Evolutionary conservation across 1,139 yeast genomes (phyloP), one percentile per base, ranked within the genome.

Genomic region (Geotrichum restrictum): DNA sequence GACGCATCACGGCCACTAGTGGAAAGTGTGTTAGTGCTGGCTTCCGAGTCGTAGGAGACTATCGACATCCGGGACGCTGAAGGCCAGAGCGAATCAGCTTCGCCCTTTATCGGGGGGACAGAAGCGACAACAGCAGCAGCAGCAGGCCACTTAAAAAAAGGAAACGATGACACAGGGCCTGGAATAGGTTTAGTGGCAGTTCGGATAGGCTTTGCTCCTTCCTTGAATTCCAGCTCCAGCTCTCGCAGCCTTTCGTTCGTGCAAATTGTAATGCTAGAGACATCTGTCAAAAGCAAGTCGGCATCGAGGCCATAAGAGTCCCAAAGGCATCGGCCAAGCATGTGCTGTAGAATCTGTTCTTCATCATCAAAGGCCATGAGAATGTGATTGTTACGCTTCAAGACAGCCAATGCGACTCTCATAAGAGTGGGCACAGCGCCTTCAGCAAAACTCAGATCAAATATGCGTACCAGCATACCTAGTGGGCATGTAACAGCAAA

Each of bases 381-480:
- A n/a, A 78, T 70, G 6, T 76, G 75, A 56, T 76, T 72, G 63
- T 83, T 83, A 44, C 76, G 72, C 32, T 77, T 64, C 45, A 83
- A 69, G 19, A 82, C 70, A 0, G 85, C 82, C 48, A 82, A 62
- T 0, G 85, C 81, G 8, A 81, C 75, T 58, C 84, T 78, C 68
- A 83, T 76, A 60, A 82, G 69, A 0, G 87, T 85, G 29, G 75
- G 73, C 58, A 82, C 78, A 72, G 84, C 84, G 13, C 88, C 88
- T 66, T 82, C 85, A 36, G 82, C 70, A 55, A 83, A 64, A 57
- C 72, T 79, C 65, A 71, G 72, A 70, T 73, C 86, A 77, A 77
- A 82, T 69, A 65, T 74, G 66, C 71, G 79, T 59, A 72, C 78
- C 66, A 68, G 75, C 74, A 68, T 81, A 62, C 55, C 75, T 66